Conservation (phyloP, 495 filamentous ascomycete species). For the Neurospora cerealis region DNA sequence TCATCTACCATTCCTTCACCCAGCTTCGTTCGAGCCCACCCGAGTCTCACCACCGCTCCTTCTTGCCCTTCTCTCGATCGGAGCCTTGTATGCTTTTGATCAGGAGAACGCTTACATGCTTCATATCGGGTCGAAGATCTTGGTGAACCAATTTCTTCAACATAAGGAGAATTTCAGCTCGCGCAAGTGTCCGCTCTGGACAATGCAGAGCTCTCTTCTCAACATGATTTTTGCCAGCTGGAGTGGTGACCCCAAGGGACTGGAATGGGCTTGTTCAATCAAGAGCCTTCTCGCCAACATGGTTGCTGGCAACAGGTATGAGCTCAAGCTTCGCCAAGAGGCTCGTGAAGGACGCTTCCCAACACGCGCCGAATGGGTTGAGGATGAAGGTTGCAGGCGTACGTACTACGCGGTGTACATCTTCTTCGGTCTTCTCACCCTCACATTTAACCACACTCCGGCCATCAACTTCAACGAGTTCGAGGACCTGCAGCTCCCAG, state of each 20-base stretch:
- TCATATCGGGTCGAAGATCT: conserved; percentile 94
- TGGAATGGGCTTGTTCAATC: conserved; percentile 98
- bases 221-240: conserved; percentile 99
- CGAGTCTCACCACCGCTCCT: conserved; percentile 70
- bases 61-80: conserved; percentile 88
- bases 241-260: conserved; percentile 94
- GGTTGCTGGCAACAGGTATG: conserved; percentile 95
- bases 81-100: conserved; percentile 92
- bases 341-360: conserved; percentile 69
- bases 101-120: conserved; percentile 90
- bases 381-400: conserved; percentile 90
- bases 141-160: conserved; percentile 93
- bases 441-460: conserved; percentile 97
- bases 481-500: conserved; percentile 83
- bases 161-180: conserved; percentile 98
- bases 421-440: conserved; percentile 91
- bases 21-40: conserved; percentile 77
- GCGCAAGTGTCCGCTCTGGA: conserved; percentile 94
- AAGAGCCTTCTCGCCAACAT: conserved; percentile 97
- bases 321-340: conserved; percentile 84
- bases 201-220: conserved; percentile 88
- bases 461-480: conserved; percentile 97
- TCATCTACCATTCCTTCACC: conserved; percentile 92
- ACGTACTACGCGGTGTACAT: conserved; percentile 99
- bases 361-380: conserved; percentile 85